Evolutionary conservation across 169 alveolate genomes (phyloP), one percentile per base, ranked within the genome.

Genomic region (Pseudocohnilembus persalinus): DNA sequence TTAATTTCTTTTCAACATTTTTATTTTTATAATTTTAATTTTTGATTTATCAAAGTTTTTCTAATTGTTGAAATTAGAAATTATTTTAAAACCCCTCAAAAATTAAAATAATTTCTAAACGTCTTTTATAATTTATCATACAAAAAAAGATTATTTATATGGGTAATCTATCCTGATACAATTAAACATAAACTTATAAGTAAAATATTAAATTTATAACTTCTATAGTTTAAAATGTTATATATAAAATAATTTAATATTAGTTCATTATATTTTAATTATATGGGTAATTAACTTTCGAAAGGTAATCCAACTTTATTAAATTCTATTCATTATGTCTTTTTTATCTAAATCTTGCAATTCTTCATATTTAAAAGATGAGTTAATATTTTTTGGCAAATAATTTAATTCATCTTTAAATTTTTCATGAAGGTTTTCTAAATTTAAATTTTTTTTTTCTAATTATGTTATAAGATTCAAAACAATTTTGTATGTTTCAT

Each of bases 141-240:
- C n/a, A n/a, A n/a, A n/a, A n/a, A n/a, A n/a, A n/a, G n/a, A n/a
- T n/a, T n/a, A n/a, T n/a, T n/a, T n/a, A n/a, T n/a, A n/a, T n/a
- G n/a, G n/a, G n/a, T n/a, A n/a, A n/a, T n/a, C n/a, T n/a, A n/a
- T n/a, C n/a, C n/a, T n/a, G n/a, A n/a, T n/a, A n/a, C n/a, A n/a
- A n/a, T n/a, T n/a, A n/a, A n/a, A n/a, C n/a, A n/a, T n/a, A n/a
- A n/a, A n/a, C n/a, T n/a, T n/a, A n/a, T n/a, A n/a, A n/a, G n/a
- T n/a, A n/a, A n/a, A n/a, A n/a, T n/a, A 77, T 77, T 27, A 77
- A 34, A 29, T 64, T 77, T 73, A 77, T 33, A 33, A 77, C 73
- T 34, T 68, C 83, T 27, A 77, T 73, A 77, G 32, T 77, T n/a
- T 33, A 34, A 31, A 32, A 64, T 24, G 83, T 77, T 33, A 33